These are phyloP conservation scores for Drosera spatulata DNA, from an alignment of 179 eudicot genomes.

Conservation along the genomic window DNA sequence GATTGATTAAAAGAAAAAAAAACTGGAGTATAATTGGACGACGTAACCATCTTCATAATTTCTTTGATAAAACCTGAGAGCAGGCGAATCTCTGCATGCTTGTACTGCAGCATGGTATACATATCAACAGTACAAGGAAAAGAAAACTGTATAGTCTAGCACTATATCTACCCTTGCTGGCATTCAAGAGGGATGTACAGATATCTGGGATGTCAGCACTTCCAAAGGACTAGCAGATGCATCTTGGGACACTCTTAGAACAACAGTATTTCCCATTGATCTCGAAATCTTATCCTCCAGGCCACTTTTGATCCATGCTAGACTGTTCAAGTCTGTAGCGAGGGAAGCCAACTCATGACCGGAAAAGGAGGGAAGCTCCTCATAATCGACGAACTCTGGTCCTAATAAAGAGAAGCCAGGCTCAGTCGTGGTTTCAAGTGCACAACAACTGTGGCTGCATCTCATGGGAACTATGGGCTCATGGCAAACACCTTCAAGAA, in stretches of 20 bases:
- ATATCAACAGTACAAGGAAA: background rate
- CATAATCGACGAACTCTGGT: constrained; percentile 73
- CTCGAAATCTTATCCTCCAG: constrained; percentile 27
- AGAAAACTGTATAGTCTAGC: constrained; percentile 15
- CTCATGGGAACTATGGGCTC: constrained; percentile 44
- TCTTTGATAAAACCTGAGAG: too few species aligned
- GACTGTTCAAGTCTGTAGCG: constrained; percentile 63
- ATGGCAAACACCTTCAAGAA: constrained; percentile 31
- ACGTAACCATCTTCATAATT: too few species aligned
- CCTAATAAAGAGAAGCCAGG: constrained; percentile 47
- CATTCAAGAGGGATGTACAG: constrained; percentile 23
- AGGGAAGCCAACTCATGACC: constrained; percentile 53
- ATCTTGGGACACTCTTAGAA: constrained; percentile 15
- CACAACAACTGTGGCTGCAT: constrained; percentile 78
- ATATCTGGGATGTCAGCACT: constrained; percentile 14
- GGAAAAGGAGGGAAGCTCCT: constrained; percentile 44
- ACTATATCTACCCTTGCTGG: constrained; percentile 39
- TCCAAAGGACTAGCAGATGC: constrained; percentile 1
- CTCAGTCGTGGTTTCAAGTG: constrained; percentile 11
- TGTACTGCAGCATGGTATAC: too few species aligned
- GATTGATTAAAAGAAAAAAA: too few species aligned
- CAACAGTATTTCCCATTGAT: constrained; percentile 11
- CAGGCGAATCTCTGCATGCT: too few species aligned
- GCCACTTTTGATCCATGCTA: constrained; percentile 85
- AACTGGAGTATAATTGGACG: too few species aligned